Conservation (phyloP, 1,139 yeast genomes). For the Sugiyamaella japonica region DNA sequence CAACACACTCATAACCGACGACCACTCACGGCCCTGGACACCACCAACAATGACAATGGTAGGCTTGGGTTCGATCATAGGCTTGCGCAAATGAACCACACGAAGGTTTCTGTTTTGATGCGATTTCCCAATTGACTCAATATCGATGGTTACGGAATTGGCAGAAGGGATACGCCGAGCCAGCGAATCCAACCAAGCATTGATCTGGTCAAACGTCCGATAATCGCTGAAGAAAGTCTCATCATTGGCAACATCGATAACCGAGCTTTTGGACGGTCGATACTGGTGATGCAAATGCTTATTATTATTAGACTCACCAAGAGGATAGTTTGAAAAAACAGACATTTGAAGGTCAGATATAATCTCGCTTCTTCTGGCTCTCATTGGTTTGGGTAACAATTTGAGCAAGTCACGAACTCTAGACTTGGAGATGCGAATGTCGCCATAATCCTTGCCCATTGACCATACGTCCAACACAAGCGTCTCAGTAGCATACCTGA, state of each 20-base stretch:
- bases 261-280: not conserved
- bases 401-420: constrained; percentile 34
- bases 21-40: constrained; percentile 90
- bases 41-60: constrained; percentile 83
- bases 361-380: constrained; percentile 29
- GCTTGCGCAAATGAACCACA: constrained; percentile 57
- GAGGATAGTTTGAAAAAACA: constrained; percentile 34
- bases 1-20: constrained; percentile 68
- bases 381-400: constrained; percentile 36
- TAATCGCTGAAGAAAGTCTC: constrained; percentile 63
- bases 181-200: constrained; percentile 60
- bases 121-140: constrained; percentile 73
- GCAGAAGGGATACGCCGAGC: constrained; percentile 45
- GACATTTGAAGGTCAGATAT: constrained; percentile 38
- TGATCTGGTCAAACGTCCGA: constrained; percentile 65
- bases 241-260: not conserved
- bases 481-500: constrained; percentile 36
- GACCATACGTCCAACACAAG: constrained; percentile 44
- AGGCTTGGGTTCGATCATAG: constrained; percentile 41
- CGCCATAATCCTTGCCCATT: constrained; percentile 31
- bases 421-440: constrained; percentile 33
- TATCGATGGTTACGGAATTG: constrained; percentile 44
- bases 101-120: constrained; percentile 69
- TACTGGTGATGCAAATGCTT: not conserved
- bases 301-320: constrained; percentile 13